These are phyloP conservation scores for Tylopilus sp. DNA, from an alignment of 768 basidiomycete species.

Conservation along the genomic window DNA sequence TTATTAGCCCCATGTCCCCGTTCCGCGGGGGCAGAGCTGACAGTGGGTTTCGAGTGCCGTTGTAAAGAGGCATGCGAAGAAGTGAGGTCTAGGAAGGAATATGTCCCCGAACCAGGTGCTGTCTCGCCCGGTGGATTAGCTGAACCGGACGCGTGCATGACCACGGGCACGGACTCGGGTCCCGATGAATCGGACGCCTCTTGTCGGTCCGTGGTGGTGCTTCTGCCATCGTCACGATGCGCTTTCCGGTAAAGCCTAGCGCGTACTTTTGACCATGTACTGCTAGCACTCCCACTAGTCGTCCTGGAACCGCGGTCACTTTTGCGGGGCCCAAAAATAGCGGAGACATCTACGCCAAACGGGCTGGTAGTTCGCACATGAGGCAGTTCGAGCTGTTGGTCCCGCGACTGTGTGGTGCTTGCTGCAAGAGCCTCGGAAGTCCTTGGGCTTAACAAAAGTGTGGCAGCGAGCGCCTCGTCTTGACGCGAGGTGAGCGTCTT, in stretches of 20 bases:
- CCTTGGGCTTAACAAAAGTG: slow-evolving; percentile 45
- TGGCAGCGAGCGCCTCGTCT: slow-evolving; percentile 37
- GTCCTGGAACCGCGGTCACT: slow-evolving; percentile 19
- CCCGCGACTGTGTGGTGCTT: slow-evolving; percentile 1
- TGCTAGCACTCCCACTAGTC: slow-evolving; percentile 22
- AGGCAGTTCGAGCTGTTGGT: slow-evolving; percentile 26
- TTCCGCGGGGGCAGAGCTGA: slow-evolving; percentile 28
- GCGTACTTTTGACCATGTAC: slow-evolving; percentile 32
- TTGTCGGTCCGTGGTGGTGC: slow-evolving; percentile 9
- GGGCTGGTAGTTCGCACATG: slow-evolving; percentile 43
- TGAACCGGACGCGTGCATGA: slow-evolving; percentile 25
- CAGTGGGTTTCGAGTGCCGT: slow-evolving; percentile 25
- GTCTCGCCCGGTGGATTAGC: slow-evolving; percentile 17
- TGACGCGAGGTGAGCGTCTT: slow-evolving; percentile 31
- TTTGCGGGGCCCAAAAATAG: slow-evolving; percentile 22
- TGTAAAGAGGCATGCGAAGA: slow-evolving; percentile 26
- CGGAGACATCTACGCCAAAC: slow-evolving; percentile 41
- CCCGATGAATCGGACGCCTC: slow-evolving; percentile 25
- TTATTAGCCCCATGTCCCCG: slow-evolving; percentile 17
- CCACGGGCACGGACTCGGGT: slow-evolving; percentile 30
- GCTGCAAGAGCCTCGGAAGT: slow-evolving; percentile 31
- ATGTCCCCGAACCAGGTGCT: slow-evolving; percentile 28
- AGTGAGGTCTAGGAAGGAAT: slow-evolving; percentile 32
- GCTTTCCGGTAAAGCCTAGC: slow-evolving; percentile 29
- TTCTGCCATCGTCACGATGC: slow-evolving; percentile 29